phyloP scores from a whole-genome alignment of 2,329 filamentous ascomycete species.

The Monilinia laxa region DNA sequence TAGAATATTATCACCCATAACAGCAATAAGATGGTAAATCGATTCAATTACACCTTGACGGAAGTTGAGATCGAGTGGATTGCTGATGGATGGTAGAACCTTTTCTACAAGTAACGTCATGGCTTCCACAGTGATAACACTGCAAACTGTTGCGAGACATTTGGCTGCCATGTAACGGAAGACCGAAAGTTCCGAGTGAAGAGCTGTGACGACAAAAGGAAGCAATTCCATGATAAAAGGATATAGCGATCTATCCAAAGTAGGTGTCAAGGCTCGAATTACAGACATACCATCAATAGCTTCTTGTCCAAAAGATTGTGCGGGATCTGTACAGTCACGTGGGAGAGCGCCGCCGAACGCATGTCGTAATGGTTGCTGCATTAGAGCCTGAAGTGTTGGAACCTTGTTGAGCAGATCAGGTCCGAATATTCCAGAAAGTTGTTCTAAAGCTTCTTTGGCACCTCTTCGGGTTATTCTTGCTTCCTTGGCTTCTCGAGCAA shows the following conservation, averaged over 20 bases:
- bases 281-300: slow-evolving; percentile 93
- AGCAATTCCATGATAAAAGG: slow-evolving; percentile 80
- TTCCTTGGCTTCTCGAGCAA: slow-evolving; percentile 83
- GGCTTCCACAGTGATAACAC: slow-evolving; percentile 88
- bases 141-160: slow-evolving; percentile 95
- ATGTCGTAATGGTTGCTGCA: slow-evolving; percentile 74
- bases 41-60: slow-evolving; percentile 93
- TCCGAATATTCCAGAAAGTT: slow-evolving; percentile 78
- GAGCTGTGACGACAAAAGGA: slow-evolving; percentile 80
- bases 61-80: slow-evolving; percentile 81
- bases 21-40: slow-evolving; percentile 94
- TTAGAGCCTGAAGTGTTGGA: slow-evolving; percentile 75
- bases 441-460: slow-evolving; percentile 90
- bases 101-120: slow-evolving; percentile 96
- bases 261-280: slow-evolving; percentile 89
- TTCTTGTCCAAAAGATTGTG: slow-evolving; percentile 79
- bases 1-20: slow-evolving; percentile 94
- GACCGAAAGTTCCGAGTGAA: slow-evolving; percentile 85
- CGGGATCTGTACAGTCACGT: slow-evolving; percentile 68
- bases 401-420: slow-evolving; percentile 75
- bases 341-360: slow-evolving; percentile 75
- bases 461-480: slow-evolving; percentile 89
- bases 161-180: slow-evolving; percentile 97
- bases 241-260: slow-evolving; percentile 71
- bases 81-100: slow-evolving; percentile 87